phyloP scores from a whole-genome alignment of 163 green algal species.

The Scenedesmus sp. region DNA sequence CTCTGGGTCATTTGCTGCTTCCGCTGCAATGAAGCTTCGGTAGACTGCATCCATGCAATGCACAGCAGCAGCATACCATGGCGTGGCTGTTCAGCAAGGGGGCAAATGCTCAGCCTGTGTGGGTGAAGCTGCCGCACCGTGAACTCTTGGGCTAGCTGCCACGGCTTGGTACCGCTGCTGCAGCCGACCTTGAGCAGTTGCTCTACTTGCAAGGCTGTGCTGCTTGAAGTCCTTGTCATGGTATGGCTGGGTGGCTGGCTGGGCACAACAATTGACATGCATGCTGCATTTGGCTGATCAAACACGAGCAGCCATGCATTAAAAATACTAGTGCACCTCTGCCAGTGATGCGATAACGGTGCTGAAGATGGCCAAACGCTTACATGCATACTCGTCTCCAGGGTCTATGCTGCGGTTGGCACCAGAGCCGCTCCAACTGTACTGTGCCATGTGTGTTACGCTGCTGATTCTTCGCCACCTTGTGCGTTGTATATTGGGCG shows the following conservation, averaged over 20 bases:
- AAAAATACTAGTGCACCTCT: too few relatives aligned
- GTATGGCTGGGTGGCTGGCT: too few relatives aligned
- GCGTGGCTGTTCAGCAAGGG: background rate
- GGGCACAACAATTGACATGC: too few relatives aligned
- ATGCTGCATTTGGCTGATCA: too few relatives aligned
- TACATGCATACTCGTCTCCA: conserved; percentile 15
- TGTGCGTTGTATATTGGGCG: background rate
- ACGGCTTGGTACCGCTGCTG: too few relatives aligned
- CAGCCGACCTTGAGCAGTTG: too few relatives aligned
- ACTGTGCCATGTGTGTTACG: background rate
- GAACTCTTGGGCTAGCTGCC: too few relatives aligned
- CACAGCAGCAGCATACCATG: background rate
- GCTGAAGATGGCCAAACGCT: background rate
- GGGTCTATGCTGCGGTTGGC: background rate
- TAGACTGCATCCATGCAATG: conserved; percentile 13
- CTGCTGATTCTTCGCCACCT: background rate
- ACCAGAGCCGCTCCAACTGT: background rate
- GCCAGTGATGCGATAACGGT: too few relatives aligned
- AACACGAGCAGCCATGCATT: too few relatives aligned
- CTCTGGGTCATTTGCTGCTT: conserved; percentile 26
- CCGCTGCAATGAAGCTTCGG: conserved; percentile 14
- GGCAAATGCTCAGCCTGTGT: background rate
- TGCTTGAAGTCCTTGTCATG: too few relatives aligned
- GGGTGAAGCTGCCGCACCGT: background rate
- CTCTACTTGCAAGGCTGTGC: too few relatives aligned